Conservation (phyloP, 768 basidiomycete genomes). For the Mrakia frigida region DNA sequence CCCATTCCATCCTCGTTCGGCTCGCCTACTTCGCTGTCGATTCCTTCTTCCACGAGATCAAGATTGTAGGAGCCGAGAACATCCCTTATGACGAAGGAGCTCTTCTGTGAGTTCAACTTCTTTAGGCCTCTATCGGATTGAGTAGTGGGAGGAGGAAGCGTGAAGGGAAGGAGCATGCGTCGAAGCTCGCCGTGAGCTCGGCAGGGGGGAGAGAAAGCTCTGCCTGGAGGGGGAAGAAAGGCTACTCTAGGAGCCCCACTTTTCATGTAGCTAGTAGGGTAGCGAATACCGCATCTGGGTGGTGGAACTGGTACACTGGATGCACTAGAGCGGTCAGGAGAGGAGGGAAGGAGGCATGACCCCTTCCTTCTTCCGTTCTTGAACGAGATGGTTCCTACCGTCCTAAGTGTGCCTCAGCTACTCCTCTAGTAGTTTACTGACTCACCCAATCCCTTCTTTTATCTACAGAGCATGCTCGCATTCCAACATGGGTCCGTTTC, state of each 20-base stretch:
- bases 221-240: too few relatives aligned
- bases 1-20: slow-evolving; percentile 64
- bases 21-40: slow-evolving; percentile 68
- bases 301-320: too few relatives aligned
- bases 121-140: too few relatives aligned
- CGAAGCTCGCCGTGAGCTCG: too few relatives aligned
- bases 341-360: not conserved
- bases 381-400: not conserved
- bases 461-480: slow-evolving; percentile 67
- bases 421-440: not conserved
- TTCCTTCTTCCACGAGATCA: slow-evolving; percentile 84
- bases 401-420: not conserved
- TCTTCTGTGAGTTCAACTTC: slow-evolving; percentile 75
- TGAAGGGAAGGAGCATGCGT: too few relatives aligned
- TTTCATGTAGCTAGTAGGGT: too few relatives aligned
- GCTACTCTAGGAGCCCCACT: too few relatives aligned
- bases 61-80: slow-evolving; percentile 79
- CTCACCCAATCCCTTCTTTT: not conserved
- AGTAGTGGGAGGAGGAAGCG: too few relatives aligned
- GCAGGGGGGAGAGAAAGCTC: too few relatives aligned
- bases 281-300: too few relatives aligned
- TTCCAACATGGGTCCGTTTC: slow-evolving; percentile 82
- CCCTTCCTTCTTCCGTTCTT: not conserved
- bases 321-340: too few relatives aligned
- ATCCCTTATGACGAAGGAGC: slow-evolving; percentile 84